phyloP scores from a whole-genome alignment of 805 yeast genomes.

The Myxozyma monticola region DNA sequence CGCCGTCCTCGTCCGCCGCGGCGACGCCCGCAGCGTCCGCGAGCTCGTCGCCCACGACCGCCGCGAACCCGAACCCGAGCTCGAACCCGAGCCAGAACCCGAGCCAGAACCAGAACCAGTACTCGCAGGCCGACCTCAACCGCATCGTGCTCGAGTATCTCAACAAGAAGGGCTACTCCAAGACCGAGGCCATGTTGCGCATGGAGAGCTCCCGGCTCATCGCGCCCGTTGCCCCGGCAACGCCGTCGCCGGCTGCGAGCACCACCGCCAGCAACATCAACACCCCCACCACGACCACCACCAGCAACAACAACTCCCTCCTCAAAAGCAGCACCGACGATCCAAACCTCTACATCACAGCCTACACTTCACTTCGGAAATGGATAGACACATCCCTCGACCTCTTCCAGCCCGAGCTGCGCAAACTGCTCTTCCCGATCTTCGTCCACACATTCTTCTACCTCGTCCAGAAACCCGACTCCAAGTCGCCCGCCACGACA shows the following conservation, averaged over 20 bases:
- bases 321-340: conserved; percentile 41
- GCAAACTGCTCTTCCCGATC: conserved; percentile 83
- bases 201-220: conserved; percentile 57
- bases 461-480: conserved; percentile 63
- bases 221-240: conserved; percentile 27
- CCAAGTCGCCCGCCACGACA: conserved; percentile 30
- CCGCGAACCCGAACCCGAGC: too few relatives aligned
- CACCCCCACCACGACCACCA: conserved; percentile 28
- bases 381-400: conserved; percentile 94
- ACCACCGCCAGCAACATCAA: conserved; percentile 30
- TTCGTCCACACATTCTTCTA: conserved; percentile 86
- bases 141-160: conserved; percentile 89
- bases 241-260: conserved; percentile 25
- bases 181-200: conserved; percentile 91
- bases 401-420: conserved; percentile 67
- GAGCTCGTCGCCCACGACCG: too few relatives aligned
- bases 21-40: conserved; percentile 1
- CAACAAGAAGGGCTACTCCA: conserved; percentile 89
- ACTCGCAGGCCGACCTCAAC: conserved; percentile 82
- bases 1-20: neutral
- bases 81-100: too few relatives aligned
- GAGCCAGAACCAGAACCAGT: conserved; percentile 6
- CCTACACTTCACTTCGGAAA: conserved; percentile 73
- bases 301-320: conserved; percentile 37
- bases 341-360: conserved; percentile 74